Evolutionary conservation across 2,329 filamentous ascomycete genomes (phyloP).

Genomic region (Tolypocladium sp.): DNA sequence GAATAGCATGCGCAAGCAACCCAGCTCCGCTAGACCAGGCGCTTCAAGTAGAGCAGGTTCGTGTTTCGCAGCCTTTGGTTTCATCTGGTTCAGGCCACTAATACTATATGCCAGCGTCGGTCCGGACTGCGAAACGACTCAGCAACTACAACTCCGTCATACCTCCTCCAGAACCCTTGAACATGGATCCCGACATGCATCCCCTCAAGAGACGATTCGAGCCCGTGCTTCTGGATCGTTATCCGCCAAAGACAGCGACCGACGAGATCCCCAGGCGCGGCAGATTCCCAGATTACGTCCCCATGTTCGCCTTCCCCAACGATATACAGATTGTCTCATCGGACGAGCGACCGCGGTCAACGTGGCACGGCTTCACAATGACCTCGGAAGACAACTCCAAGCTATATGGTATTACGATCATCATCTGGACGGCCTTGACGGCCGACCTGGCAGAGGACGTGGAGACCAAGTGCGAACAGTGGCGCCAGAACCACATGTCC

Average conservation of each 20-base stretch:
- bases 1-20: slow-evolving; percentile 86
- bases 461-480: slow-evolving; percentile 73
- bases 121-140: slow-evolving; percentile 75
- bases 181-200: slow-evolving; percentile 87
- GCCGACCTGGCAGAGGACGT: slow-evolving; percentile 74
- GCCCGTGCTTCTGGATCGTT: slow-evolving; percentile 89
- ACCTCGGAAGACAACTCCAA: slow-evolving; percentile 87
- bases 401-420: slow-evolving; percentile 83
- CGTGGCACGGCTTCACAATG: slow-evolving; percentile 99
- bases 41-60: slow-evolving; percentile 33
- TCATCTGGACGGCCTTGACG: slow-evolving; percentile 85
- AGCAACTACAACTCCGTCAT: slow-evolving; percentile 99
- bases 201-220: slow-evolving; percentile 90
- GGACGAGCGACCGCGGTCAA: slow-evolving; percentile 87
- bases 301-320: slow-evolving; percentile 98
- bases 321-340: slow-evolving; percentile 95
- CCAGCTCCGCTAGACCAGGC: slow-evolving; percentile 67
- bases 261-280: slow-evolving; percentile 76
- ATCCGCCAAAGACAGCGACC: slow-evolving; percentile 72
- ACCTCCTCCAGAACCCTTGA: slow-evolving; percentile 81
- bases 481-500: slow-evolving; percentile 81
- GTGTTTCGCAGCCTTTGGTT: slow-evolving; percentile 8
- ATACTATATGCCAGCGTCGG: slow-evolving; percentile 39
- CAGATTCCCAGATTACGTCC: slow-evolving; percentile 91
- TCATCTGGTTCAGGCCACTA: slow-evolving; percentile 16